These are phyloP conservation scores for Botryotinia convoluta DNA, from an alignment of 2,329 filamentous ascomycete species.

Conservation along the genomic window DNA sequence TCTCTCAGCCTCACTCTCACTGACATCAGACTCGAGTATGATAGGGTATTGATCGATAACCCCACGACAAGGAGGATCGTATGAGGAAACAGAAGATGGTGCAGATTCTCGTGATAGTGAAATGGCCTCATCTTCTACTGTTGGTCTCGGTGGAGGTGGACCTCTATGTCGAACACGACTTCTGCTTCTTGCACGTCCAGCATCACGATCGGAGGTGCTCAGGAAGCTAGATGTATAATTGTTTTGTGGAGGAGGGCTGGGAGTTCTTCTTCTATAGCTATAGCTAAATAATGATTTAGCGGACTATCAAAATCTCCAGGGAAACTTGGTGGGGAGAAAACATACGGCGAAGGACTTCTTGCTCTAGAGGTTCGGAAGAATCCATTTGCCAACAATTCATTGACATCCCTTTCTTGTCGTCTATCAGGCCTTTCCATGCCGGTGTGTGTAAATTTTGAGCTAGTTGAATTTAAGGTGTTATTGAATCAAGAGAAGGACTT, in stretches of 20 bases:
- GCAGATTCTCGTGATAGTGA: constrained; percentile 59
- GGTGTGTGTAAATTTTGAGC: neutral
- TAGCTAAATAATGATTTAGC: constrained; percentile 13
- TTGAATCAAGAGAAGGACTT: constrained; percentile 3
- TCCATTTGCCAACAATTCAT: constrained; percentile 45
- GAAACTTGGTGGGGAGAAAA: neutral
- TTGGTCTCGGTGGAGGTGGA: constrained; percentile 56
- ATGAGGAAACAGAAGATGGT: constrained; percentile 39
- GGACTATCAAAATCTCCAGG: neutral
- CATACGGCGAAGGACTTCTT: constrained; percentile 40
- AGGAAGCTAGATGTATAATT: constrained; percentile 21
- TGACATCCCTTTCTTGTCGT: constrained; percentile 26
- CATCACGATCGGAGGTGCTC: constrained; percentile 17
- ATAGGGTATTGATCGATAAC: constrained; percentile 67
- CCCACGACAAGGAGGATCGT: constrained; percentile 60
- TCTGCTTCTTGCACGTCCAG: constrained; percentile 24
- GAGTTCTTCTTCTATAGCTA: constrained; percentile 6
- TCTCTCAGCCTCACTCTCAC: constrained; percentile 34
- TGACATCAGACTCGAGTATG: constrained; percentile 56
- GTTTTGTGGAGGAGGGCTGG: constrained; percentile 19
- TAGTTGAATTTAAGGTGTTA: neutral
- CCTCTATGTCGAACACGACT: constrained; percentile 28
- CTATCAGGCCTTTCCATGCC: constrained; percentile 29
- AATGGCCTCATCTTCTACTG: constrained; percentile 65
- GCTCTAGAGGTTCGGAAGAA: constrained; percentile 51